Conservation (phyloP, 2,329 filamentous ascomycete species). For the Mycosphaerelloides madeirae region DNA sequence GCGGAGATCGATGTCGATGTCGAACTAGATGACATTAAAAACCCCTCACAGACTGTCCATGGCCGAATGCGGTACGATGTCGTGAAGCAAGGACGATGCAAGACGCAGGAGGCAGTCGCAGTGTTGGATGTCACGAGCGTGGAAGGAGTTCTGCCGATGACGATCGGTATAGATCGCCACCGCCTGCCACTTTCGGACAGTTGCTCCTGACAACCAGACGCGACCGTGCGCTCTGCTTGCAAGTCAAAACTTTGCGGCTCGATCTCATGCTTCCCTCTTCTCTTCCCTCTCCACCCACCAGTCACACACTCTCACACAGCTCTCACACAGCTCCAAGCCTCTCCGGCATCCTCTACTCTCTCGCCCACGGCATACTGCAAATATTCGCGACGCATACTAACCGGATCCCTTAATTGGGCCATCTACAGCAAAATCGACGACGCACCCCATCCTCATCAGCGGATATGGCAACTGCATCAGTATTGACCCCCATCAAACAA, state of each 20-base stretch:
- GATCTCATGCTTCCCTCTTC: not conserved
- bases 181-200: not conserved
- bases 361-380: slow-evolving; percentile 34
- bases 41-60: not conserved
- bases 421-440: slow-evolving; percentile 29
- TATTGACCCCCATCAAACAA: slow-evolving; percentile 83
- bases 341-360: slow-evolving; percentile 17
- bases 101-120: not conserved
- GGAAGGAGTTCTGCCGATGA: not conserved
- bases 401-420: slow-evolving; percentile 35
- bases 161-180: no score
- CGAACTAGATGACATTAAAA: not conserved
- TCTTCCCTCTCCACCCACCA: slow-evolving; percentile 25
- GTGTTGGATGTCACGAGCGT: not conserved
- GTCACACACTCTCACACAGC: slow-evolving; percentile 19
- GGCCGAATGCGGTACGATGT: not conserved
- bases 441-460: slow-evolving; percentile 20
- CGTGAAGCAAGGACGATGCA: not conserved
- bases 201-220: not conserved
- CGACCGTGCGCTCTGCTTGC: not conserved
- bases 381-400: slow-evolving; percentile 35
- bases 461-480: slow-evolving; percentile 67
- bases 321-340: slow-evolving; percentile 23
- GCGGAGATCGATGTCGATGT: not conserved
- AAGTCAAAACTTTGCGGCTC: slow-evolving; percentile 7